A percentile compares a stretch with the other conserved stretches of the same genome.
Conservation (phyloP, 805 yeast genomes). For the Grigorovia jiainica region DNA sequence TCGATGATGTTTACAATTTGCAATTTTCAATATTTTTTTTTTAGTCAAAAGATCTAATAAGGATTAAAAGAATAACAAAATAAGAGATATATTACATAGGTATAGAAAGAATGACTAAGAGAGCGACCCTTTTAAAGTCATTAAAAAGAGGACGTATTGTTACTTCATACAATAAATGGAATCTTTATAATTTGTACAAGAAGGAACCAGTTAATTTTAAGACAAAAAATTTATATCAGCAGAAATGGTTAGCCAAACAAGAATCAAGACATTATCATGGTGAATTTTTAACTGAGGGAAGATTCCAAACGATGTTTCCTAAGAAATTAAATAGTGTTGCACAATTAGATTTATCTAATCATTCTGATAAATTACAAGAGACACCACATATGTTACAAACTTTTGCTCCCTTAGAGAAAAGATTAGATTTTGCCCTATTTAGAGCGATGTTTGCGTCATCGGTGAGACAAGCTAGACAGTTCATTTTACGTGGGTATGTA, state of each 20-base stretch:
- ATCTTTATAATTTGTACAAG: conserved; percentile 80
- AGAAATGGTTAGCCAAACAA: conserved; percentile 83
- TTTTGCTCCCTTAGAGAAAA: conserved; percentile 75
- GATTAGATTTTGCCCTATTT: conserved; percentile 84
- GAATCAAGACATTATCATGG: conserved; percentile 96
- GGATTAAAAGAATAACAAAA: neutral
- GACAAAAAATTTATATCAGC: conserved; percentile 72
- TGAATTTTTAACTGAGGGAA: conserved; percentile 76
- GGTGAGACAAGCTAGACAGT: conserved; percentile 87
- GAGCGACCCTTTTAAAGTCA: conserved; percentile 46
- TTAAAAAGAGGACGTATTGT: conserved; percentile 66
- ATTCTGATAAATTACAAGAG: conserved; percentile 41
- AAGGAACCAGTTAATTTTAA: conserved; percentile 47
- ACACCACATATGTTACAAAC: conserved; percentile 88
- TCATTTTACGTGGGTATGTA: conserved; percentile 71
- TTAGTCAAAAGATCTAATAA: no score
- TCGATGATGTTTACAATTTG: no score
- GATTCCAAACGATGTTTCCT: conserved; percentile 66
- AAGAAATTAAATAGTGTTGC: conserved; percentile 74
- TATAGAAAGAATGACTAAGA: conserved; percentile 71
- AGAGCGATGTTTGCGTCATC: conserved; percentile 91
- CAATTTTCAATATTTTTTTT: no score
- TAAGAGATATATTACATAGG: no score
- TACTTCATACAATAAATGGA: conserved; percentile 84
- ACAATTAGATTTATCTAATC: conserved; percentile 72